Evolutionary conservation across 1,284 basidiomycete genomes (phyloP), one percentile per base, ranked within the genome.

Genomic region (Ceratobasidium sp.): DNA sequence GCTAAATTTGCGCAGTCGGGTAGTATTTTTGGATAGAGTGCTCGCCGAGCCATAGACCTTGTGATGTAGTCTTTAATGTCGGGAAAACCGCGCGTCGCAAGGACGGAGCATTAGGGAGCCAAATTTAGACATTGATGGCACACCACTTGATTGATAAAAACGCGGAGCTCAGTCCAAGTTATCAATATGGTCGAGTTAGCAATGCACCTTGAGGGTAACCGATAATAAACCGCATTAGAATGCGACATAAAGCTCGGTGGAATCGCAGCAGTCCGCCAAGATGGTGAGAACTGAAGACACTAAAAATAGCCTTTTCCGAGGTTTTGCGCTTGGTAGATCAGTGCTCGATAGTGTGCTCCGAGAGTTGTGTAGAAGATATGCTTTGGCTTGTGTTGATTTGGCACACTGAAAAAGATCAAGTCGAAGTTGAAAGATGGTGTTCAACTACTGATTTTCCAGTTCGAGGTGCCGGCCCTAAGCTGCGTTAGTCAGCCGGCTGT

Each of bases 261-360:
- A 58, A 70, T 10, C 53, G 51, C 20, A 13, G 33, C n/a, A 68
- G n/a, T 12, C 15, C 12, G 51, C 68, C 68, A 70, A 70, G 39
- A 3, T 3, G 51, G 28, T n/a, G 15, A 28, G 51, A 58, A 58
- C 33, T n/a, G 20, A 58, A 58, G 68, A 3, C 9, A 18, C 68
- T 70, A 70, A 56, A 56, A 58, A 70, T 70, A 70, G n/a, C 68
- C 15, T 33, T 13, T 60, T 58, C 68, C 68, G 68, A 70, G 68
- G 68, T 70, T 70, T 58, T 70, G 55, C 39, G 40, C 20, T 23
- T 64, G 49, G 49, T 9, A 64, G 61, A 64, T 6, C 20, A 64
- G 61, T 9, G 26, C 46, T n/a, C 42, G 42, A 46, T 46, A n/a
- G 61, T 46, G 26, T 5, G 23, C 40, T 15, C 18, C 28, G 40